Base-by-base conservation (phyloP, 2,329 filamentous ascomycete genomes). In the Cryphonectria carpinicola region DNA sequence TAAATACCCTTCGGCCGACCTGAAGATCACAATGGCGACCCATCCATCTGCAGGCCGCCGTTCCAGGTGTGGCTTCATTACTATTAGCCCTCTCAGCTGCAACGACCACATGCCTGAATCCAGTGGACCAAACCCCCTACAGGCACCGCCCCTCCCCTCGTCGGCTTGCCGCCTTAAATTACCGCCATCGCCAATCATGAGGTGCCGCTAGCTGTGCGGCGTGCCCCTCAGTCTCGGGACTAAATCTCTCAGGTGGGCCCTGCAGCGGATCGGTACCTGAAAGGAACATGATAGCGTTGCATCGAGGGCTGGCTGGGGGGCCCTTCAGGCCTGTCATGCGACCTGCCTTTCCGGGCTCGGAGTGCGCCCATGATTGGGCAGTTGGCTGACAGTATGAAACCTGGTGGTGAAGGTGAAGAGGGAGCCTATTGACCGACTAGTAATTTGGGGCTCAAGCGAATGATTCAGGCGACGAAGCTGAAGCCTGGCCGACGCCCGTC, bases 211-310 rank as follows among this genome's bases (percentile, higher is more conserved):
- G 56, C 17, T 22, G 32, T 35, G 35, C 13, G 58, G 32, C 35
- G 58, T n/a, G 58, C 58, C 58, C 58, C 32, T 61, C 58, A n/a
- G 58, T 61, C 58, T 39, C 32, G 58, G 22, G 17, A 17, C 32
- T 35, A 61, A 61, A 61, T 61, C 58, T 39, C 58, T 61, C 58
- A 37, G 58, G 58, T 61, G 58, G 58, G 58, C 35, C 32, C 58
- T 39, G 58, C 58, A 39, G 22, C 58, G 32, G 58, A 39, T 61
- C 58, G 58, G 58, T 61, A 39, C 58, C 58, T 61, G 58, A 61
- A 61, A 61, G 56, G 58, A 39, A 35, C 25, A n/a, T 61, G 32
- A 39, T 39, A 25, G 58, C 35, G 58, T 61, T 22, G 58, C 58
- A 61, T 61, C 35, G 19, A 61, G 17, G 25, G 25, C 54, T 32